Percentiles rank a stretch among this genome's conserved stretches.
These are phyloP conservation scores for Pyrenochaeta sp. DNA, from an alignment of 2,329 filamentous ascomycete genomes.

Conservation along the genomic window DNA sequence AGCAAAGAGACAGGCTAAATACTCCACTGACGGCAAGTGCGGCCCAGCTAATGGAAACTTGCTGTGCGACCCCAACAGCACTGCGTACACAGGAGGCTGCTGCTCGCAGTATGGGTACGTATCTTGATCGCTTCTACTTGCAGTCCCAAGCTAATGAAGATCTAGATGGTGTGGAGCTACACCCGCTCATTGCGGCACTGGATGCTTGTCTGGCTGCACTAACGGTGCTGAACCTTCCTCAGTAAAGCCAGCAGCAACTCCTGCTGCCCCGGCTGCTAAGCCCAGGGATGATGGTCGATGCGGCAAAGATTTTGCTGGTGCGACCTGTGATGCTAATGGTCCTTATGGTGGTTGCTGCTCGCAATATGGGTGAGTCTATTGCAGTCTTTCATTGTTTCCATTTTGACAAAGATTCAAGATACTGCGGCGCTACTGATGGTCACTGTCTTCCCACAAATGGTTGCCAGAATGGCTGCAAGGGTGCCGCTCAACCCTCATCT, in stretches of 20 bases:
- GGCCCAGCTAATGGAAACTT: constrained; percentile 49
- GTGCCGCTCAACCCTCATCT: constrained; percentile 14
- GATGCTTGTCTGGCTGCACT: constrained; percentile 46
- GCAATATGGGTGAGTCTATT: constrained; percentile 25
- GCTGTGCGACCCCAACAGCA: constrained; percentile 55
- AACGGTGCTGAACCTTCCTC: constrained; percentile 12
- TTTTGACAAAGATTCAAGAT: constrained; percentile 28
- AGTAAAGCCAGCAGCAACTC: constrained; percentile 3
- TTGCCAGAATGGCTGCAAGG: constrained; percentile 51
- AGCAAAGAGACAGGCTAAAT: constrained; percentile 41
- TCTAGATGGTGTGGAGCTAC: constrained; percentile 57
- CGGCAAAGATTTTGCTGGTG: constrained; percentile 47
- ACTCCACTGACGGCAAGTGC: constrained; percentile 51
- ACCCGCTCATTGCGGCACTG: constrained; percentile 48
- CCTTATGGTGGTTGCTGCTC: constrained; percentile 51
- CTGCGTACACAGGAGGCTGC: constrained; percentile 54
- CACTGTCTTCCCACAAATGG: constrained; percentile 47
- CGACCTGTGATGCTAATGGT: constrained; percentile 49
- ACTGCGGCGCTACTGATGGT: constrained; percentile 46
- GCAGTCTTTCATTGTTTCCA: background rate
- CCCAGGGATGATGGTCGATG: constrained; percentile 46
- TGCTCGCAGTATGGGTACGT: constrained; percentile 54
- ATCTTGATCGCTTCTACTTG: too few relatives aligned
- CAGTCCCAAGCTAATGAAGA: too few relatives aligned
- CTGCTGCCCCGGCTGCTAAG: constrained; percentile 7